phyloP scores from a whole-genome alignment of 495 filamentous ascomycete species.

The Penicillium pulvis region DNA sequence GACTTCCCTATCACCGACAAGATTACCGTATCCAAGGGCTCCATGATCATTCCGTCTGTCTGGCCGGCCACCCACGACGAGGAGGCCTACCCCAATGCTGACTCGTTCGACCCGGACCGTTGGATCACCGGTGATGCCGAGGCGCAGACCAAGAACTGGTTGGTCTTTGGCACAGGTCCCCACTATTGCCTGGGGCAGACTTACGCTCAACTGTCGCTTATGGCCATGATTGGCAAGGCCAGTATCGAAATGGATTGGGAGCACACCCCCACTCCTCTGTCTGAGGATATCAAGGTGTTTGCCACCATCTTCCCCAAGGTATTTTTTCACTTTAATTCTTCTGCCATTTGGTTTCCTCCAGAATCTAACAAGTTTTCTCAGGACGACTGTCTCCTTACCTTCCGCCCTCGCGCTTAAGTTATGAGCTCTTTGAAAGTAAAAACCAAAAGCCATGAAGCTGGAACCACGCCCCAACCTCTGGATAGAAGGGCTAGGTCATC shows the following conservation, averaged over 20 bases:
- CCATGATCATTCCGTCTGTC: slow-evolving; percentile 91
- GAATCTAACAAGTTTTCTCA: slow-evolving; percentile 26
- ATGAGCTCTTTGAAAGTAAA: slow-evolving; percentile 13
- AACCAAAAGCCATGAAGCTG: slow-evolving; percentile 26
- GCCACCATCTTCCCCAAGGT: slow-evolving; percentile 97
- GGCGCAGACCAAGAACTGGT: slow-evolving; percentile 91
- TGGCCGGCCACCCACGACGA: slow-evolving; percentile 92
- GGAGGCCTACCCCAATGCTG: slow-evolving; percentile 87
- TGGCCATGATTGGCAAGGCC: slow-evolving; percentile 92
- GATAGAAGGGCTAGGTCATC: slow-evolving; percentile 25
- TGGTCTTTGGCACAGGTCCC: slow-evolving; percentile 94
- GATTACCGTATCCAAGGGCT: slow-evolving; percentile 89
- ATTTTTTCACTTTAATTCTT: slow-evolving; percentile 35
- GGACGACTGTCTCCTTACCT: slow-evolving; percentile 48
- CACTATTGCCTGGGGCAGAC: slow-evolving; percentile 97
- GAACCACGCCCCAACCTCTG: slow-evolving; percentile 23
- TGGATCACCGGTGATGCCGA: slow-evolving; percentile 92
- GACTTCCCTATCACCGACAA: slow-evolving; percentile 86
- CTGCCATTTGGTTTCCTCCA: neutral
- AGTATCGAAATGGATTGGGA: slow-evolving; percentile 88
- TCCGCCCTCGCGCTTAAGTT: slow-evolving; percentile 44
- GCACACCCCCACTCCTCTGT: slow-evolving; percentile 75
- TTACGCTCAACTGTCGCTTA: slow-evolving; percentile 89
- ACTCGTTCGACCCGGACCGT: slow-evolving; percentile 83
- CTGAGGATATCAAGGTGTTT: slow-evolving; percentile 97